phyloP scores from a whole-genome alignment of 768 basidiomycete genomes.

The Trametes cubensis region DNA sequence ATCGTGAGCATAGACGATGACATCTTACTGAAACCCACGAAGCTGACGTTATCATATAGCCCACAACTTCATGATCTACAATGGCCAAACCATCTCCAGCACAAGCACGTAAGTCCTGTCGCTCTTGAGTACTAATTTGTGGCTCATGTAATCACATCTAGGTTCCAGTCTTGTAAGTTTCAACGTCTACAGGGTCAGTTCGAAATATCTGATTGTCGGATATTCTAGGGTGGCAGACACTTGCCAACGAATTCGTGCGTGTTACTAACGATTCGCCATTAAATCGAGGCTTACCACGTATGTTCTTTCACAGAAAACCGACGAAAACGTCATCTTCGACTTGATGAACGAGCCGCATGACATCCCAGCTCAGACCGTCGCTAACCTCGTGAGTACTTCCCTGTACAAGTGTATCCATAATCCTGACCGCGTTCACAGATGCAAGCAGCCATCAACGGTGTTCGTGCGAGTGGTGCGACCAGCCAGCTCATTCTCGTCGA shows the following conservation, averaged over 20 bases:
- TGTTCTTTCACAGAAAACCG: constrained; percentile 29
- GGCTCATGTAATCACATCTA: constrained; percentile 21
- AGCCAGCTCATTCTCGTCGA: constrained; percentile 42
- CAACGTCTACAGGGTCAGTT: not conserved
- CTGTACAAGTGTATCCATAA: constrained; percentile 10
- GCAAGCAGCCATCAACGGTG: constrained; percentile 69
- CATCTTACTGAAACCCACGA: not conserved
- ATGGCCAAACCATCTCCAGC: constrained; percentile 52
- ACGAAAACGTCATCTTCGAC: constrained; percentile 61
- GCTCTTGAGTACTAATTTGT: not conserved
- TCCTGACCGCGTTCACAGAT: constrained; percentile 35
- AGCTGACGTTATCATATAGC: constrained; percentile 34
- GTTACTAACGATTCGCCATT: not conserved
- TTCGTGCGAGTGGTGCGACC: constrained; percentile 62
- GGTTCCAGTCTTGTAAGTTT: constrained; percentile 52
- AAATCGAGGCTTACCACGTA: not conserved
- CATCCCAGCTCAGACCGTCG: constrained; percentile 55
- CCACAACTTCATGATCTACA: constrained; percentile 66
- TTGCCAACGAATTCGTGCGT: constrained; percentile 57
- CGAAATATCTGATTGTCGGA: constrained; percentile 5
- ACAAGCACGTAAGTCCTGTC: constrained; percentile 44
- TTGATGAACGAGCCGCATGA: constrained; percentile 69
- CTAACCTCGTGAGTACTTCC: constrained; percentile 45
- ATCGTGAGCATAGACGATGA: constrained; percentile 43
- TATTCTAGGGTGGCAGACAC: constrained; percentile 55